Conservation (phyloP, 2,329 filamentous ascomycete species). For the Diaporthe batatas region DNA sequence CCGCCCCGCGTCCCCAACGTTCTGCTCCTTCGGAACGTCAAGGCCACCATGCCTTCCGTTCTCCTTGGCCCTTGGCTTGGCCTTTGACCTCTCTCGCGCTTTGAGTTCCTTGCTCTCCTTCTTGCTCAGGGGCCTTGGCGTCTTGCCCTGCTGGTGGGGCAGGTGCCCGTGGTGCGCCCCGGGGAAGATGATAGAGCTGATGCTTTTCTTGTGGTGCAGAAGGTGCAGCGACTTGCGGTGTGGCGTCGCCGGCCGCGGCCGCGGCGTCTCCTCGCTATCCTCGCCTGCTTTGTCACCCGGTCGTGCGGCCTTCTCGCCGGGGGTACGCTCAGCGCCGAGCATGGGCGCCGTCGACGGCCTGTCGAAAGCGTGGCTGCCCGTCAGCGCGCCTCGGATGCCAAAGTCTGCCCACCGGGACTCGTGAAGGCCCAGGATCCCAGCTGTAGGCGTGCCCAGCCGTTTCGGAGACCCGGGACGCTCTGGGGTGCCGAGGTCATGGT, state of each 20-base stretch:
- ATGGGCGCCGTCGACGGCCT: slow-evolving; percentile 6
- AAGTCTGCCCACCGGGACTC: slow-evolving; percentile 47
- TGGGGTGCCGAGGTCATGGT: not conserved
- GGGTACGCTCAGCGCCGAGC: not conserved
- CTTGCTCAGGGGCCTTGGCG: slow-evolving; percentile 19
- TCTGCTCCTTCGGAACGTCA: slow-evolving; percentile 1
- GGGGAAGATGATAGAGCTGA: slow-evolving; percentile 28
- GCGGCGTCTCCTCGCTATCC: not conserved
- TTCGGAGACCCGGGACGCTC: slow-evolving; percentile 16
- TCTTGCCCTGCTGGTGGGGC: slow-evolving; percentile 27
- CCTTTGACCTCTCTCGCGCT: slow-evolving; percentile 14
- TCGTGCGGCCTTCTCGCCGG: not conserved
- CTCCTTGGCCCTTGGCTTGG: slow-evolving; percentile 12
- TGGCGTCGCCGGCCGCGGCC: not conserved
- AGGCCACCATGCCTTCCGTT: not conserved
- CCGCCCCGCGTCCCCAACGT: slow-evolving; percentile 8
- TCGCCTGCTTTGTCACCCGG: not conserved
- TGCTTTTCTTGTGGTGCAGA: slow-evolving; percentile 38
- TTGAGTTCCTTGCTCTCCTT: slow-evolving; percentile 37
- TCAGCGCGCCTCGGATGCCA: slow-evolving; percentile 49
- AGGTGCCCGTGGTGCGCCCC: slow-evolving; percentile 21
- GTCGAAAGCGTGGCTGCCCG: slow-evolving; percentile 46
- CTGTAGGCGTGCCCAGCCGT: slow-evolving; percentile 46
- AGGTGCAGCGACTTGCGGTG: slow-evolving; percentile 32
- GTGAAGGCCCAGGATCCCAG: slow-evolving; percentile 50